phyloP scores from a whole-genome alignment of 164 flowering plant species.

The Macadamia integrifolia region DNA sequence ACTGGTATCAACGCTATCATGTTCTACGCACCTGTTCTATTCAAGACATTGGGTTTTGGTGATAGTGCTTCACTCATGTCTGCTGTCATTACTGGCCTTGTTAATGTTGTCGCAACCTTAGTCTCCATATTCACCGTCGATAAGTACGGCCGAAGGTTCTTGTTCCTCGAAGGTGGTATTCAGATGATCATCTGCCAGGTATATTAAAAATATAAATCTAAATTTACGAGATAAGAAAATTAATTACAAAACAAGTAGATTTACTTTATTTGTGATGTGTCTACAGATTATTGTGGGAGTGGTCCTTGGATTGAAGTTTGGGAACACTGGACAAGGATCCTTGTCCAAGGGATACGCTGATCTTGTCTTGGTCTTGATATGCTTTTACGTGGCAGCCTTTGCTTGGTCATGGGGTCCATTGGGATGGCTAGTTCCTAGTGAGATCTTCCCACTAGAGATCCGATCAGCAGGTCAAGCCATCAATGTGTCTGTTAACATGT shows the following conservation, averaged over 20 bases:
- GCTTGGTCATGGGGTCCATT: constrained; percentile 29
- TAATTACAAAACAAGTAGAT: too few relatives aligned
- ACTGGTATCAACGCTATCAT: constrained; percentile 26
- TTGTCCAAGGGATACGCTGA: constrained; percentile 10
- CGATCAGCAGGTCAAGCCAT: constrained; percentile 25
- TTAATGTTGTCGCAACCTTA: constrained; percentile 17
- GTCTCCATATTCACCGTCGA: constrained; percentile 18
- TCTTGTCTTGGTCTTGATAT: constrained; percentile 13
- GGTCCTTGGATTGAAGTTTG: constrained; percentile 17
- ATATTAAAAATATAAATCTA: too few relatives aligned
- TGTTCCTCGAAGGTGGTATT: constrained; percentile 19
- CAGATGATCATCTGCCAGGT: constrained; percentile 23
- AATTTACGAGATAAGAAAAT: too few relatives aligned
- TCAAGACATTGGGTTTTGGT: constrained; percentile 23
- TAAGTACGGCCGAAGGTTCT: constrained; percentile 18
- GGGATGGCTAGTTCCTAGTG: constrained; percentile 24
- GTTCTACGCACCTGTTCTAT: constrained; percentile 25
- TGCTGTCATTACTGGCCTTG: constrained; percentile 20
- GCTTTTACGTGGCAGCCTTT: constrained; percentile 20
- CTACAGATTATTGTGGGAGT: background rate
- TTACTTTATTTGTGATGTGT: too few relatives aligned
- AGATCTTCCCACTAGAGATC: constrained; percentile 22
- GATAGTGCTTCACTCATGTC: constrained; percentile 21
- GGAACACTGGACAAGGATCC: constrained; percentile 11
- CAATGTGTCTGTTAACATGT: constrained; percentile 20